Evolutionary conservation across 2,329 filamentous ascomycete genomes (phyloP).

Genomic region (Xylaria sp.): DNA sequence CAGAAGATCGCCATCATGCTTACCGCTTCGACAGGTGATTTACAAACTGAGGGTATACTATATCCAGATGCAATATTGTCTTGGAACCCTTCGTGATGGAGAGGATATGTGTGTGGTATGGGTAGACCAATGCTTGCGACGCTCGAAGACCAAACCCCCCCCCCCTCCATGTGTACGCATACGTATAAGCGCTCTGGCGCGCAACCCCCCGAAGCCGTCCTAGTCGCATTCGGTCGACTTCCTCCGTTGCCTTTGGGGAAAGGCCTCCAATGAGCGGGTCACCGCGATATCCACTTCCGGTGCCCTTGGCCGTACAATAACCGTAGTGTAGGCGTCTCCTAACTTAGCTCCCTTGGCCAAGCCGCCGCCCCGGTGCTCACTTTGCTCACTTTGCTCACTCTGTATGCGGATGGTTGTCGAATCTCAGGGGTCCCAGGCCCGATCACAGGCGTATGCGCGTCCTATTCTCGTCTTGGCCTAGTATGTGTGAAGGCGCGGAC

Average conservation of each 20-base stretch:
- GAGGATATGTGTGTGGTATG: not conserved
- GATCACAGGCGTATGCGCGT: slow-evolving; percentile 7
- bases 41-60: not conserved
- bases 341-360: not conserved
- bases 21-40: slow-evolving; percentile 18
- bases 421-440: slow-evolving; percentile 7
- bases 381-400: not conserved
- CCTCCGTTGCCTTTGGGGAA: slow-evolving; percentile 44
- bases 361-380: slow-evolving; percentile 20
- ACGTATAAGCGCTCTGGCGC: slow-evolving; percentile 17
- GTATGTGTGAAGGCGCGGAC: slow-evolving; percentile 14
- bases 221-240: slow-evolving; percentile 41
- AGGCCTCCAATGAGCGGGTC: slow-evolving; percentile 42
- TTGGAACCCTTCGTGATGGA: slow-evolving; percentile 9
- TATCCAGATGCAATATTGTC: slow-evolving; percentile 4
- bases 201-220: slow-evolving; percentile 21
- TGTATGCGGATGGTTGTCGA: not conserved
- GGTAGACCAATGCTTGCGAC: not conserved
- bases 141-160: not conserved
- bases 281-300: slow-evolving; percentile 31
- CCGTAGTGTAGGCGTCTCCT: slow-evolving; percentile 2
- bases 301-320: slow-evolving; percentile 27
- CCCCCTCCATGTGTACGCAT: slow-evolving; percentile 7
- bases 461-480: slow-evolving; percentile 34
- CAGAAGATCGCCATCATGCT: slow-evolving; percentile 26